Base-by-base conservation (phyloP, 2,329 filamentous ascomycete genomes). In the Annulohypoxylon truncatum region DNA sequence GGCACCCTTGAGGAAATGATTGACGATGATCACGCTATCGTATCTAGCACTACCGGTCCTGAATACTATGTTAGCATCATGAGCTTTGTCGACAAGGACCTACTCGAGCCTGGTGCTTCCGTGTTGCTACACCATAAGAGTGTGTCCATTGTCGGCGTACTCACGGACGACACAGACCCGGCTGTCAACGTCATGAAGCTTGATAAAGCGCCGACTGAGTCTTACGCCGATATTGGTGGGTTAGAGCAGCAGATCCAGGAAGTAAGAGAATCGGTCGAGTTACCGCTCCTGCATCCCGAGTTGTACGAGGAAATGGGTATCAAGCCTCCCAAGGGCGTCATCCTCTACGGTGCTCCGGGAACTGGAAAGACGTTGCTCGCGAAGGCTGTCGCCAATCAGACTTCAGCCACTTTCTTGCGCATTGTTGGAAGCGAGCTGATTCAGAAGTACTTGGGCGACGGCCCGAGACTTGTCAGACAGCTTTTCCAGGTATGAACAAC, bases 51-150 rank as follows among this genome's bases (percentile, higher is more conserved):
- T 0, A 98, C 96, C 5, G 96, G 96, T 0, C 96, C 96, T 0
- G 96, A 99, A 80, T 99, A 97, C 86, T 99, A 98, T 79, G 96
- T 99, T 72, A 97, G 94, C 73, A 99, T 99, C 87, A 98, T 98
- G 96, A 97, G 95, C 59, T 99, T 99, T 76, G 96, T 99, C 71
- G 96, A 99, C 85, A 99, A 99, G 82, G 96, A 99, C 76, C 88
- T 99, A 3, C 87, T 99, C 44, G 96, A 99, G 81, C 96, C 96
- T 1, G 96, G 96, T 66, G 94, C 96, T 15, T 97, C 94, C 74
- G 96, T 99, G 51, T 84, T 99, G 51, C 84, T 99, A 64, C 96
- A 99, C 77, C 96, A 99, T 81, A 99, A 99, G 84, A 96, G 92
- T 56, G 95, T 98, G 54, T 97, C 95, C 42, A 97, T 99, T 46